phyloP scores from a whole-genome alignment of 2,329 filamentous ascomycete genomes.

The Tolypocladium pustulatum region DNA sequence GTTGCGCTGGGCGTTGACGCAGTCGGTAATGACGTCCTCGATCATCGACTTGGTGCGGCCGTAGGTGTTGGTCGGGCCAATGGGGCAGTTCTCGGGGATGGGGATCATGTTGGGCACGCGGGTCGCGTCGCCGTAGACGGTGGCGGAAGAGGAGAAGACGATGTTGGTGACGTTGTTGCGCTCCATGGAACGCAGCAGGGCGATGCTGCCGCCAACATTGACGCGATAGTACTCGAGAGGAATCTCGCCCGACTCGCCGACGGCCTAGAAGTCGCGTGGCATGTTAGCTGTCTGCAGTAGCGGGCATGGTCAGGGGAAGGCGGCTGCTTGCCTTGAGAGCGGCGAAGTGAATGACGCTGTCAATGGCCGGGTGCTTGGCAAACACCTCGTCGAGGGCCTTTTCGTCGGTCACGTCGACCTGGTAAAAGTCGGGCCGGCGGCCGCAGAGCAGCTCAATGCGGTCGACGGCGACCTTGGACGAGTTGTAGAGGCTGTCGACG shows the following conservation, averaged over 20 bases:
- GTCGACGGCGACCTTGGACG: conserved; percentile 80
- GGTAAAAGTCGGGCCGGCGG: conserved; percentile 74
- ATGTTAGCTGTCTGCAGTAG: conserved; percentile 4
- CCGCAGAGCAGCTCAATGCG: conserved; percentile 91
- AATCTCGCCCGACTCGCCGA: conserved; percentile 88
- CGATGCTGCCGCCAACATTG: conserved; percentile 88
- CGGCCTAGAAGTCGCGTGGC: conserved; percentile 48
- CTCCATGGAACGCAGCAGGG: conserved; percentile 77
- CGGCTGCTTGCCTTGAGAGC: conserved; percentile 63
- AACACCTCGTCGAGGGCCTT: conserved; percentile 78
- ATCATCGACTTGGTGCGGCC: conserved; percentile 92
- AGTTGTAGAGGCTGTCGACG: conserved; percentile 95
- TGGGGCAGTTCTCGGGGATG: conserved; percentile 92
- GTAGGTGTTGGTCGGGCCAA: conserved; percentile 94
- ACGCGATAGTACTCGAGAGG: conserved; percentile 96
- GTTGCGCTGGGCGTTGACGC: conserved; percentile 76
- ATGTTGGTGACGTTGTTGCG: conserved; percentile 90
- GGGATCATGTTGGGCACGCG: conserved; percentile 97
- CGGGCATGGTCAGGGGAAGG: not conserved
- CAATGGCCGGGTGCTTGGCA: conserved; percentile 78
- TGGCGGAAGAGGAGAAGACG: conserved; percentile 96
- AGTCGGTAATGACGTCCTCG: conserved; percentile 85
- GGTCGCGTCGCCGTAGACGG: conserved; percentile 96
- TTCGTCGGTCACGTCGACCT: conserved; percentile 83
- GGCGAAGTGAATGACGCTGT: conserved; percentile 98